A percentile compares a stretch with the other conserved stretches of the same genome.
These are phyloP conservation scores for Platismatia glauca DNA, from an alignment of 495 filamentous ascomycete genomes.

Conservation along the genomic window DNA sequence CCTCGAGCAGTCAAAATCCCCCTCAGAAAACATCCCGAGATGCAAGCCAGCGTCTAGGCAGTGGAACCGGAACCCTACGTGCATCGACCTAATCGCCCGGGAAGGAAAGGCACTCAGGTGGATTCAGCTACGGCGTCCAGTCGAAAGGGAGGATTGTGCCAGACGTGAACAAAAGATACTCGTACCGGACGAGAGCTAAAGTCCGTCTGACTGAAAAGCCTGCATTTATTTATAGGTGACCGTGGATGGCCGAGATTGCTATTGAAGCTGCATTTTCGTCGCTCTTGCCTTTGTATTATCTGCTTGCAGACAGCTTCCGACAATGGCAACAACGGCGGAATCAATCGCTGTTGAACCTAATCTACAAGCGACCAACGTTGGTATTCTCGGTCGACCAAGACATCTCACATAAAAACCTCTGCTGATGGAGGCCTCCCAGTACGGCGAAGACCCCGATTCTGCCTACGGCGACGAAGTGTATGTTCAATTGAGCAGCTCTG, in stretches of 20 bases:
- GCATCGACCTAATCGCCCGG: neutral
- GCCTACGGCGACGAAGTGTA: conserved; percentile 22
- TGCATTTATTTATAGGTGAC: neutral
- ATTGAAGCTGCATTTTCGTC: neutral
- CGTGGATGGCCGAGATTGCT: neutral
- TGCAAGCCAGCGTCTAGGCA: neutral
- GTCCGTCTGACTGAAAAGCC: neutral
- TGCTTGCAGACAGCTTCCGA: neutral
- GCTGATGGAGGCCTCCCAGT: conserved; percentile 11
- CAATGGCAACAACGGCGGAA: conserved; percentile 4
- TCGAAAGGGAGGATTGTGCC: neutral
- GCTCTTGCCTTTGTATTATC: neutral
- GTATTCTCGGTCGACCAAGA: neutral
- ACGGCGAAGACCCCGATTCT: conserved; percentile 20
- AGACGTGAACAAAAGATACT: neutral
- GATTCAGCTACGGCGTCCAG: neutral
- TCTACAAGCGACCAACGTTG: conserved; percentile 11
- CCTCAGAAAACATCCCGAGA: neutral
- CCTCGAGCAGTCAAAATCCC: neutral
- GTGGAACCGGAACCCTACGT: neutral
- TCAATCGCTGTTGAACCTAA: conserved; percentile 16
- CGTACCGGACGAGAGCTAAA: neutral
- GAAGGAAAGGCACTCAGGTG: neutral
- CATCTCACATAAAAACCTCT: neutral
- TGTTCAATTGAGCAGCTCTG: neutral